Evolutionary conservation across 768 basidiomycete species (phyloP), one percentile per base, ranked within the genome.

Genomic region (Lentinula detonsa): DNA sequence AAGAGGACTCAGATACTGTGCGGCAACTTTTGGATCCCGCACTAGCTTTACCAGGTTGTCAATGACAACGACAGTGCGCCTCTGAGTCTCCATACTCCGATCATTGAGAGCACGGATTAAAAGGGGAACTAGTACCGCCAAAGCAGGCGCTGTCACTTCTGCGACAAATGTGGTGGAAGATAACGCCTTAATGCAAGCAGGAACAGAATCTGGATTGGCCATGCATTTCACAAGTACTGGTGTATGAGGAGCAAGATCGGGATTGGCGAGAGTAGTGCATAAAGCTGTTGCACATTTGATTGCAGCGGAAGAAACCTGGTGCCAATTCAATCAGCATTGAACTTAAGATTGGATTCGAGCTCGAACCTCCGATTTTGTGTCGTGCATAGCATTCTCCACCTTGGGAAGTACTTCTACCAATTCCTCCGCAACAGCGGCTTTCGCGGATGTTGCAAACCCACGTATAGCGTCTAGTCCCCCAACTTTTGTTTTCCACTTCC

Each of bases 11-110:
- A 95, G 84, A 73, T 98, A 95, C 37, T 82, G 82, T 3, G 95
- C 95, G 55, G 96, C 96, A 42, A 98, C 85, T 62, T 82, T 86
- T 2, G 92, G 90, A 68, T 95, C 86, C 64, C 96, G 90, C 45
- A 98, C 96, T 63, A 98, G 90, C 76, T 98, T 98, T 74, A 97
- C 95, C 59, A 98, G 81, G 75, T 98, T 98, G 70, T 96, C 94
- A 62, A 95, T 85, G 69, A 98, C 93, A 53, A 98, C 88, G 61
- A 97, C 95, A 0, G 93, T 89, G 61, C 96, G 87, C 60, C 96
- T 89, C 71, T 96, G 94, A 18, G 95, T 92, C 67, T 97, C 95
- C 88, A 95, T 97, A 61, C 93, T 94, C 65, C 95, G 85, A 71
- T 97, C 95, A 65, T 95, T 95, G 67, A 98, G 79, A 9, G 93